phyloP scores from a whole-genome alignment of 345 rosid species.

The Pugionium cornutum region DNA sequence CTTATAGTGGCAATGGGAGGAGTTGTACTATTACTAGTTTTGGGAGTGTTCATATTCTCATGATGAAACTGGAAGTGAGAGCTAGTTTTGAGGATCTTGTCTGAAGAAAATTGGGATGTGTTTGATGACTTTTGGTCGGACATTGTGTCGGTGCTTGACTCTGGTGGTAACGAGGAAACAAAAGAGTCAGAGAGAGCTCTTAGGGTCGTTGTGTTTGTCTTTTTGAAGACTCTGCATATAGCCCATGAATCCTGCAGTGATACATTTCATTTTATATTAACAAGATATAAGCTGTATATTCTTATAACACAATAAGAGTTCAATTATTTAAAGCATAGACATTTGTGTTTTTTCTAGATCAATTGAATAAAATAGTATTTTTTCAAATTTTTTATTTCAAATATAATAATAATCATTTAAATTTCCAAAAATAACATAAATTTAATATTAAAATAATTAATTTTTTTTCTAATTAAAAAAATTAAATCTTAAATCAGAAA shows the following conservation, averaged over 20 bases:
- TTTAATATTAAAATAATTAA: no score
- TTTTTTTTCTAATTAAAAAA: no score
- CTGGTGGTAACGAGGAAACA: constrained; percentile 56
- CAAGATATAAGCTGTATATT: not conserved
- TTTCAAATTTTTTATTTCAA: no score
- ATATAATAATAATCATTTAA: no score
- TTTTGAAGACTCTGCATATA: constrained; percentile 89
- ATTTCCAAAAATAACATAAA: no score
- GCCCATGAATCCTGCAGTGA: constrained; percentile 85
- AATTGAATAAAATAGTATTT: no score
- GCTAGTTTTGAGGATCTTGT: constrained; percentile 36
- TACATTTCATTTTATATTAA: constrained; percentile 21
- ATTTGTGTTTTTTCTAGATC: not conserved
- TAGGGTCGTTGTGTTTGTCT: constrained; percentile 68
- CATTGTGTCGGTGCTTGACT: constrained; percentile 41
- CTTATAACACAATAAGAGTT: not conserved
- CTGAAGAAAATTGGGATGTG: constrained; percentile 39
- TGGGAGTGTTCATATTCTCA: constrained; percentile 31
- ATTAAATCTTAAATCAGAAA: no score
- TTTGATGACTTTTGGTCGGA: constrained; percentile 36
- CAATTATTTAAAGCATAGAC: not conserved
- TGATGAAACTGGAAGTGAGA: constrained; percentile 42
- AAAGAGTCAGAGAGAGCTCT: constrained; percentile 75
- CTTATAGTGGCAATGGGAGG: constrained; percentile 21
- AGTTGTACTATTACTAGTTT: constrained; percentile 30